Evolutionary conservation across 805 yeast species (phyloP).

Genomic region (Yamadazyma laniorum): DNA sequence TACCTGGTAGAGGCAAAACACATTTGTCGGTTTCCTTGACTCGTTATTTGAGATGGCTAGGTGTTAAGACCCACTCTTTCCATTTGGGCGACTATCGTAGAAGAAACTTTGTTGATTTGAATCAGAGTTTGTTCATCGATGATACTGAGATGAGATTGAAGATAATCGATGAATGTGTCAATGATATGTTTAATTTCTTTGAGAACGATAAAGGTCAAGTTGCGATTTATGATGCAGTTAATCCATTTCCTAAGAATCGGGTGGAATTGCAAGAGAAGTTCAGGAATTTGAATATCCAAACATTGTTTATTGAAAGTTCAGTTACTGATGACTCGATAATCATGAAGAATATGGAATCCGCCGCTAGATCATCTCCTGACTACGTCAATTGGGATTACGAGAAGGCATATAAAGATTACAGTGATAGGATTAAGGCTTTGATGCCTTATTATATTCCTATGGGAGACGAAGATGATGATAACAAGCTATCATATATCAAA

Average conservation of each 20-base stretch:
- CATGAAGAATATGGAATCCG: conserved; percentile 67
- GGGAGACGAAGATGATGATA: conserved; percentile 43
- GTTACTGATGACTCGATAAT: conserved; percentile 72
- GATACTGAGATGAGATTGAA: conserved; percentile 54
- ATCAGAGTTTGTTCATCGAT: conserved; percentile 43
- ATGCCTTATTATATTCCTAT: conserved; percentile 73
- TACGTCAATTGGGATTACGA: conserved; percentile 73
- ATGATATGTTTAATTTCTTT: conserved; percentile 70
- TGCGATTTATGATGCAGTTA: conserved; percentile 94
- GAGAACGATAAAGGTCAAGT: conserved; percentile 83
- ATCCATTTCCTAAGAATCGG: conserved; percentile 73
- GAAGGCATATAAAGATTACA: conserved; percentile 74
- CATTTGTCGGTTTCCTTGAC: conserved; percentile 88
- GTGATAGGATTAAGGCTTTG: conserved; percentile 65
- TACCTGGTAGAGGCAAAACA: conserved; percentile 96
- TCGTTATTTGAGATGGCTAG: conserved; percentile 92
- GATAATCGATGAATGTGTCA: conserved; percentile 61
- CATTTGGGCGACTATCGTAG: conserved; percentile 92
- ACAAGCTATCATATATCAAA: conserved; percentile 66
- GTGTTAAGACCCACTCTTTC: conserved; percentile 87
- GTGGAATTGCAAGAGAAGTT: conserved; percentile 54
- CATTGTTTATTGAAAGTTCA: conserved; percentile 83
- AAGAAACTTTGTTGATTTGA: conserved; percentile 42
- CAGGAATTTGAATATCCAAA: conserved; percentile 60
- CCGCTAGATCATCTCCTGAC: conserved; percentile 86